These are phyloP conservation scores for Przewalskia tangutica DNA, from an alignment of 257 asterid genomes.

Conservation along the genomic window DNA sequence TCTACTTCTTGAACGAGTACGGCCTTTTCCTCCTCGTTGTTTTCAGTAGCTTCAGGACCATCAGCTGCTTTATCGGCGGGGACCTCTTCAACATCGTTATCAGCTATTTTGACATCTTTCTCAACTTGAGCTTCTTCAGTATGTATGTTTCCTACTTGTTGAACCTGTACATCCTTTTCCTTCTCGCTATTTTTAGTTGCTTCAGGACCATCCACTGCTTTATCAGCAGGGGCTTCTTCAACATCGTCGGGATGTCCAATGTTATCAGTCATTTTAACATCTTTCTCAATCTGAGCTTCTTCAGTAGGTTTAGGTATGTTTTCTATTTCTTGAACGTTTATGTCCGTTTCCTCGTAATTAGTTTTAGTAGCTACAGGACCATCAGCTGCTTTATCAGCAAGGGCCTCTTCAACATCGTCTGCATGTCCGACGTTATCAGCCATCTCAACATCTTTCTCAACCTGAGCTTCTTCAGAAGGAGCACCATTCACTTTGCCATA, in stretches of 20 bases:
- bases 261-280: background rate
- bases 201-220: constrained; percentile 10
- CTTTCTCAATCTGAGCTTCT: constrained; percentile 2
- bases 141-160: background rate
- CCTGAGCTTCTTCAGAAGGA: constrained; percentile 5
- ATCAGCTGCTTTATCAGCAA: constrained; percentile 8
- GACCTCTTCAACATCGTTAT: background rate
- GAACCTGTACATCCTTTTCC: background rate
- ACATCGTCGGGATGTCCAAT: background rate
- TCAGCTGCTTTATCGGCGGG: constrained; percentile 7
- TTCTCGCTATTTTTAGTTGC: constrained; percentile 1
- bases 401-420: background rate
- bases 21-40: constrained; percentile 1
- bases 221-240: constrained; percentile 1
- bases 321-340: background rate
- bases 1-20: background rate
- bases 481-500: background rate
- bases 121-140: constrained; percentile 3
- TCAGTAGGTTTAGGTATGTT: background rate
- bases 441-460: background rate
- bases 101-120: background rate
- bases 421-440: background rate
- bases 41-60: constrained; percentile 8
- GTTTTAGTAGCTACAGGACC: constrained; percentile 7
- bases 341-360: constrained; percentile 1